phyloP scores from a whole-genome alignment of 306 rosid genomes.

The Ormosia semicastrata region DNA sequence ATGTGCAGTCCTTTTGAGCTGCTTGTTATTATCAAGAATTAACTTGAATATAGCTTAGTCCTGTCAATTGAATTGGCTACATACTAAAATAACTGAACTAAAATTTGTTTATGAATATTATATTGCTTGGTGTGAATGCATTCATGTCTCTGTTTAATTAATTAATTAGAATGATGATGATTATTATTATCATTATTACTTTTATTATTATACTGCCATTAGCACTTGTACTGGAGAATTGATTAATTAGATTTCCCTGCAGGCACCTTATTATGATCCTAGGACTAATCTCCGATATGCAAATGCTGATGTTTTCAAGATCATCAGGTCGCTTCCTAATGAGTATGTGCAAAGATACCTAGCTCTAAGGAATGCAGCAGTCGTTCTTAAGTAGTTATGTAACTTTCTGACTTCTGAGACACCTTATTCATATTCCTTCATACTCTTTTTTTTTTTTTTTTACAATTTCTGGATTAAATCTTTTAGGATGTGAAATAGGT shows the following conservation, averaged over 20 bases:
- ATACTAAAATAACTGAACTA: not conserved
- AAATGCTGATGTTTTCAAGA: slow-evolving; percentile 80
- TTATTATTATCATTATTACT: not conserved
- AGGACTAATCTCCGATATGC: slow-evolving; percentile 88
- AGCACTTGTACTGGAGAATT: not conserved
- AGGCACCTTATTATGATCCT: slow-evolving; percentile 94
- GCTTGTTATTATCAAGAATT: not conserved
- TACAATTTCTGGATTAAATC: not conserved
- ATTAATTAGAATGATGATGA: not conserved
- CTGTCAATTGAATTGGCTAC: not conserved
- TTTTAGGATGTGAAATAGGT: slow-evolving; percentile 6
- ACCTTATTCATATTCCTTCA: not conserved
- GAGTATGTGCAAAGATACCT: slow-evolving; percentile 87
- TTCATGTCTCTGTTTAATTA: not conserved
- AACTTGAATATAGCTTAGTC: not conserved
- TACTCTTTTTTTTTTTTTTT: not conserved
- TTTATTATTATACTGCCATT: not conserved
- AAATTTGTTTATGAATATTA: not conserved
- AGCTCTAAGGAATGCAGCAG: slow-evolving; percentile 79
- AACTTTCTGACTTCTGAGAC: not conserved
- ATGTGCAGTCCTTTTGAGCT: not conserved
- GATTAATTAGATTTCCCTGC: slow-evolving; percentile 33
- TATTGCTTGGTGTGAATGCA: not conserved
- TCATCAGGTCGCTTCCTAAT: slow-evolving; percentile 73
- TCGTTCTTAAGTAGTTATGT: slow-evolving; percentile 62